phyloP scores from a whole-genome alignment of 768 basidiomycete species.

The Suillus occidentalis region DNA sequence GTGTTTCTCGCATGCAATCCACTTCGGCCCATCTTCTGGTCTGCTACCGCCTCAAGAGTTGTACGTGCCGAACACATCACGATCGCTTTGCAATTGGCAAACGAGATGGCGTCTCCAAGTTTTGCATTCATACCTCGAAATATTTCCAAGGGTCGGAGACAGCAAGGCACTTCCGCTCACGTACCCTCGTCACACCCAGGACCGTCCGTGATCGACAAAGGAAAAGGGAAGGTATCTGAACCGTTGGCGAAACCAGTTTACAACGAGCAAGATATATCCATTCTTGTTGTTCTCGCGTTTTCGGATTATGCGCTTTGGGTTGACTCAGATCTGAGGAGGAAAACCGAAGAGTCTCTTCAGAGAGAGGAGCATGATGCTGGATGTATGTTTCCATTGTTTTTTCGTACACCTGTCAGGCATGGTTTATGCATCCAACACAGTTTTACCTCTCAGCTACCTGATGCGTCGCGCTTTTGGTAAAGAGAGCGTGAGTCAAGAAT shows the following conservation, averaged over 20 bases:
- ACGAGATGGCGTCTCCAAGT: conserved; percentile 19
- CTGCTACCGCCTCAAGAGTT: neutral
- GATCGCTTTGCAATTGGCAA: neutral
- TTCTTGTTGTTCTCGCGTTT: conserved; percentile 57
- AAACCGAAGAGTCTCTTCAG: conserved; percentile 38
- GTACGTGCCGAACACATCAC: neutral
- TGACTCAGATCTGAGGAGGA: conserved; percentile 53
- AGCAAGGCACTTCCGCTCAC: conserved; percentile 19
- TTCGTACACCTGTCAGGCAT: conserved; percentile 1
- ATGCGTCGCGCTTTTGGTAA: conserved; percentile 37
- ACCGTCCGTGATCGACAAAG: conserved; percentile 23
- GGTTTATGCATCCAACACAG: conserved; percentile 36
- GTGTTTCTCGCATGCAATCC: too few species aligned
- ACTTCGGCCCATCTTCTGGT: neutral
- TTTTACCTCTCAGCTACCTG: conserved; percentile 59
- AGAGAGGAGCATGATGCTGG: conserved; percentile 32
- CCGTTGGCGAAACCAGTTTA: conserved; percentile 18
- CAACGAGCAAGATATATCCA: conserved; percentile 46
- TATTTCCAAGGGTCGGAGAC: conserved; percentile 37
- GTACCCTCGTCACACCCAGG: conserved; percentile 4
- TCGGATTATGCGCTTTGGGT: conserved; percentile 72
- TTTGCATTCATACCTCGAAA: conserved; percentile 51
- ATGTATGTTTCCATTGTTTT: conserved; percentile 42
- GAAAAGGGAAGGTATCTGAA: conserved; percentile 23
- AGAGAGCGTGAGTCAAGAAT: conserved; percentile 17